These are phyloP conservation scores for Suhomyces vadensis DNA, from an alignment of 805 yeast species.

Conservation along the genomic window DNA sequence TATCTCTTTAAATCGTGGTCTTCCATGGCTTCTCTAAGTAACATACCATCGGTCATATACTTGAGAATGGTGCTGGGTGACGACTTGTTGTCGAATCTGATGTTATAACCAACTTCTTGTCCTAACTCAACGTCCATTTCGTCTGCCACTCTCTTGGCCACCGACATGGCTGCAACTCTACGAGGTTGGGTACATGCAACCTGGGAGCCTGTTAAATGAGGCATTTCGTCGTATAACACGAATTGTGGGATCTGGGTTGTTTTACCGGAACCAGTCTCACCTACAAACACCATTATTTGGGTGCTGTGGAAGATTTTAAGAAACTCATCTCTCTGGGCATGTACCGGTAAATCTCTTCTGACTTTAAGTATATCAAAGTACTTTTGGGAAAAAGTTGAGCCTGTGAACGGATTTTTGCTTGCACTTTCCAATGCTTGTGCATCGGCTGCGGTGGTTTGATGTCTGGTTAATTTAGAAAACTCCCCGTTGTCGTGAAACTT, in stretches of 20 bases:
- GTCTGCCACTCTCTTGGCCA: conserved; percentile 95
- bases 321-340: conserved; percentile 89
- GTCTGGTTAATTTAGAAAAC: conserved; percentile 55
- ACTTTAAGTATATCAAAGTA: conserved; percentile 76
- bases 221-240: conserved; percentile 88
- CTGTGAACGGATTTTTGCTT: conserved; percentile 76
- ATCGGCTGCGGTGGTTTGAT: conserved; percentile 63
- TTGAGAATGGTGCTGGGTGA: conserved; percentile 77
- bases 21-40: conserved; percentile 94
- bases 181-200: conserved; percentile 97
- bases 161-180: conserved; percentile 99
- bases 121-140: conserved; percentile 95
- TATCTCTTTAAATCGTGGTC: conserved; percentile 81
- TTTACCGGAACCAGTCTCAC: conserved; percentile 99
- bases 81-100: conserved; percentile 91
- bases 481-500: conserved; percentile 68
- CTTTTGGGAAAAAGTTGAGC: conserved; percentile 55
- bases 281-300: conserved; percentile 97
- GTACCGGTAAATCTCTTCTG: conserved; percentile 90
- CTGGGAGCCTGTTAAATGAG: conserved; percentile 77
- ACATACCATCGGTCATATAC: conserved; percentile 99
- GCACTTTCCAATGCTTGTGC: conserved; percentile 63
- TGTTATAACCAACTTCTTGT: conserved; percentile 91
- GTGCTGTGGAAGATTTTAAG: conserved; percentile 77
- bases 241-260: conserved; percentile 98